Percentiles rank a stretch among this genome's conserved stretches.
Evolutionary conservation across 805 yeast species (phyloP).

Genomic region (Lipomyces spencermartinsiae): DNA sequence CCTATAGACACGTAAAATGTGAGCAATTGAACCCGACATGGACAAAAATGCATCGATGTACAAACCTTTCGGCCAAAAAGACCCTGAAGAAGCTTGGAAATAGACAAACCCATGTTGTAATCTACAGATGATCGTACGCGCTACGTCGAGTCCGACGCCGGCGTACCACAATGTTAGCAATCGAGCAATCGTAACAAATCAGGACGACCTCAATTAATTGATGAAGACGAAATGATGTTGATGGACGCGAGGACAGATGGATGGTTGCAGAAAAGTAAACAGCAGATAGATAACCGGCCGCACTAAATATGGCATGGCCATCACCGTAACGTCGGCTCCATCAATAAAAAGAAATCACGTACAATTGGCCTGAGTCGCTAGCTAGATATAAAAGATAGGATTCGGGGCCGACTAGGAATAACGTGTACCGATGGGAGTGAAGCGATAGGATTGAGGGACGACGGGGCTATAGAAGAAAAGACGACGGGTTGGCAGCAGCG

Average conservation of each 20-base stretch:
- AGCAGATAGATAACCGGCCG: background rate
- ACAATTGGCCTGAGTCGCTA: constrained; percentile 7
- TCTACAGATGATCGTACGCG: constrained; percentile 13
- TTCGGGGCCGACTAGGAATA: background rate
- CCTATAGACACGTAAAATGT: constrained; percentile 18
- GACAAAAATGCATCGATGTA: background rate
- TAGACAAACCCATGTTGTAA: constrained; percentile 84
- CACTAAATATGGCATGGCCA: background rate
- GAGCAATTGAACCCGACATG: background rate
- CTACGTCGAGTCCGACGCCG: constrained; percentile 7
- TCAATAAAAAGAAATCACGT: constrained; percentile 5
- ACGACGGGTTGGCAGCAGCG: constrained; percentile 12
- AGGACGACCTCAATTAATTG: background rate
- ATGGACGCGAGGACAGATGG: background rate
- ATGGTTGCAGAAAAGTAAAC: constrained; percentile 2
- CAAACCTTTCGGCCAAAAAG: constrained; percentile 91
- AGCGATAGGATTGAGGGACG: constrained; percentile 1
- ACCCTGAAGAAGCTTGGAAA: constrained; percentile 92
- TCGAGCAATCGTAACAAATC: constrained; percentile 5
- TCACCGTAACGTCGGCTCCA: background rate
- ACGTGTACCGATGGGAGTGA: background rate
- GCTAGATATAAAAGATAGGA: background rate
- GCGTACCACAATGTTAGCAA: constrained; percentile 6
- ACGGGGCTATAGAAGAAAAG: constrained; percentile 12
- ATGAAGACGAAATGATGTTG: background rate